Percentiles rank a stretch among this genome's conserved stretches.
phyloP scores from a whole-genome alignment of 768 basidiomycete genomes.

The Mycena rosella region DNA sequence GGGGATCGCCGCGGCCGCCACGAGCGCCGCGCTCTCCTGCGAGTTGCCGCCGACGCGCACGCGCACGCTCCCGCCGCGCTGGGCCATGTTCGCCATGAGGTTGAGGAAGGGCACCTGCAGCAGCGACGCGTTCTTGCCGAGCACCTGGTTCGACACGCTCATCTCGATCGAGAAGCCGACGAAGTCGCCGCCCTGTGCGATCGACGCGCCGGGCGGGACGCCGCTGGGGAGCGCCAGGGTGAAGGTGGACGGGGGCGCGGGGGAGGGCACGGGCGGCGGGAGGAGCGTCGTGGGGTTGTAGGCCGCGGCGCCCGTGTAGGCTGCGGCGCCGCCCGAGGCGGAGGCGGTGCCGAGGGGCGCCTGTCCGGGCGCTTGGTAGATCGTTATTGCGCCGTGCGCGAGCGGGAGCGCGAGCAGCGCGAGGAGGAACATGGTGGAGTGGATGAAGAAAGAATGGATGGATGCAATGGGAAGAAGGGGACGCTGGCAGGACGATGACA shows the following conservation, averaged over 20 bases:
- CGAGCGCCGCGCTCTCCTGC: constrained; percentile 62
- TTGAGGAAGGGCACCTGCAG: constrained; percentile 31
- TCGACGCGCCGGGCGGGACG: constrained; percentile 42
- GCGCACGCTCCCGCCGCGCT: constrained; percentile 62
- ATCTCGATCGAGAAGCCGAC: constrained; percentile 60
- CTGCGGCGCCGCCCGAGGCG: constrained; percentile 38
- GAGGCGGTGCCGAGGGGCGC: constrained; percentile 40
- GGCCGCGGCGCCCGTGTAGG: constrained; percentile 43
- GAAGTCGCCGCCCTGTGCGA: constrained; percentile 56
- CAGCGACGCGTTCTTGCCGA: constrained; percentile 38
- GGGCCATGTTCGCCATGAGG: constrained; percentile 52
- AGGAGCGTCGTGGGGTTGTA: constrained; percentile 46
- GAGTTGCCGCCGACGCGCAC: constrained; percentile 72
- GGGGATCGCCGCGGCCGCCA: too few relatives aligned
- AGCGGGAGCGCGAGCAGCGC: too few relatives aligned
- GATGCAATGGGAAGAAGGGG: too few relatives aligned
- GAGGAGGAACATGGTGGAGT: too few relatives aligned
- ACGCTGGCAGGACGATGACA: too few relatives aligned
- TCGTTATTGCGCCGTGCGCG: too few relatives aligned
- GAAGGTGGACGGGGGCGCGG: constrained; percentile 39
- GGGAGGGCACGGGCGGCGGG: constrained; percentile 43
- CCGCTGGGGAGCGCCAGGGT: constrained; percentile 36
- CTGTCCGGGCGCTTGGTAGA: too few relatives aligned
- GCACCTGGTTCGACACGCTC: constrained; percentile 54
- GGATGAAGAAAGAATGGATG: too few relatives aligned